phyloP scores from a whole-genome alignment of 1,139 yeast genomes.

The Pichia sp. region DNA sequence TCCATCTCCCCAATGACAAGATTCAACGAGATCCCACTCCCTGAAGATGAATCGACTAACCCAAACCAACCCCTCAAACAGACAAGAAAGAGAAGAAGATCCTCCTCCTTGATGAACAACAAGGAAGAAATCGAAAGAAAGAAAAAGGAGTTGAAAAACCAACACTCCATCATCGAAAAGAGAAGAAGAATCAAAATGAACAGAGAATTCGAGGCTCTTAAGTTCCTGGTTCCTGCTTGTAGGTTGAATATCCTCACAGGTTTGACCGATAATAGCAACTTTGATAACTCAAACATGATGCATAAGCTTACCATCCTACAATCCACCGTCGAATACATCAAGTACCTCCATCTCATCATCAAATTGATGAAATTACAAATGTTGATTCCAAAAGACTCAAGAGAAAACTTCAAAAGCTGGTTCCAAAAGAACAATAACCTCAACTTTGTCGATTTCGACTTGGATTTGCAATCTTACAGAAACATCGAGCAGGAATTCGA shows the following conservation, averaged over 20 bases:
- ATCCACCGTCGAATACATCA: constrained; percentile 77
- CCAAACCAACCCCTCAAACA: constrained; percentile 7
- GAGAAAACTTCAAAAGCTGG: constrained; percentile 25
- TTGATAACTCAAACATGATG: constrained; percentile 40
- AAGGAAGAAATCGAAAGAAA: constrained; percentile 55
- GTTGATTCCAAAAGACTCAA: constrained; percentile 26
- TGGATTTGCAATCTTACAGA: constrained; percentile 58
- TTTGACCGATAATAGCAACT: constrained; percentile 26
- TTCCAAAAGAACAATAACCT: constrained; percentile 38
- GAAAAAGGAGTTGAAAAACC: constrained; percentile 53
- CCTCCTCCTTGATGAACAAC: constrained; percentile 39
- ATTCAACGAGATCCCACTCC: constrained; percentile 16
- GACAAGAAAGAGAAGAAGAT: constrained; percentile 39
- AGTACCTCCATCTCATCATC: constrained; percentile 62
- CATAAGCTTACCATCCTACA: constrained; percentile 79
- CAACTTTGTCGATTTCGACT: constrained; percentile 49
- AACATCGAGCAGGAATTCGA: constrained; percentile 55
- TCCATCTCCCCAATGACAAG: constrained; percentile 37
- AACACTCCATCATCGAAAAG: constrained; percentile 80
- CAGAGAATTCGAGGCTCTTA: constrained; percentile 79
- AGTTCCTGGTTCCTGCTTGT: constrained; percentile 78
- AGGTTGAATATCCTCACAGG: constrained; percentile 41
- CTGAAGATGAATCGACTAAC: too few species aligned
- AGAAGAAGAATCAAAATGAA: constrained; percentile 77
- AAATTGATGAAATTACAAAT: constrained; percentile 38